Percentiles rank a stretch among this genome's conserved stretches.
These are phyloP conservation scores for Gaeumannomyces tritici DNA, from an alignment of 2,329 filamentous ascomycete genomes.

Conservation along the genomic window DNA sequence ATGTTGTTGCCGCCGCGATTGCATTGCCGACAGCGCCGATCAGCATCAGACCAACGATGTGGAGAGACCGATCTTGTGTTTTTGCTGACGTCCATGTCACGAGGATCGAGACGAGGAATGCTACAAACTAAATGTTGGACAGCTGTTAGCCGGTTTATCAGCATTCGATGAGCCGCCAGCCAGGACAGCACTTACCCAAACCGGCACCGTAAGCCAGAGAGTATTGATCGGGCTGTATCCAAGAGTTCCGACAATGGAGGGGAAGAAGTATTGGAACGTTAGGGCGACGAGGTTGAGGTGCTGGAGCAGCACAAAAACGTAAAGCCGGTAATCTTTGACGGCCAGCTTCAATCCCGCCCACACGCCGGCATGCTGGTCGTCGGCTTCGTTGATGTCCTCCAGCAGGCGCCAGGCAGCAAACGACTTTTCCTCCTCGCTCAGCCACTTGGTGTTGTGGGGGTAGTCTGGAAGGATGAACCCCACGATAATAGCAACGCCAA, in stretches of 20 bases:
- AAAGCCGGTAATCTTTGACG: slow-evolving; percentile 28
- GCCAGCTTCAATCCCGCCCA: slow-evolving; percentile 16
- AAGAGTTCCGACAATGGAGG: slow-evolving; percentile 51
- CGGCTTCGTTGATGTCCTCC: slow-evolving; percentile 13
- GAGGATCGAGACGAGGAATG: slow-evolving; percentile 40
- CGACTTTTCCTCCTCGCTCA: slow-evolving; percentile 10
- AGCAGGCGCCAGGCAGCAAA: slow-evolving; percentile 10
- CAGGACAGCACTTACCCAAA: slow-evolving; percentile 31
- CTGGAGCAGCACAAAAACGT: slow-evolving; percentile 44
- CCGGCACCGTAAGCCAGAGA: slow-evolving; percentile 46
- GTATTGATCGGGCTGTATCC: slow-evolving; percentile 45
- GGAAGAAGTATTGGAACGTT: slow-evolving; percentile 58
- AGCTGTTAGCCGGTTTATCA: neutral
- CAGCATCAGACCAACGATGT: slow-evolving; percentile 43
- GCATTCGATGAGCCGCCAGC: neutral
- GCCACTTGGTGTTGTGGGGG: slow-evolving; percentile 9
- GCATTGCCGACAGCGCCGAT: slow-evolving; percentile 43
- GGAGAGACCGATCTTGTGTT: slow-evolving; percentile 44
- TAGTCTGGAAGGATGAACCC: slow-evolving; percentile 10
- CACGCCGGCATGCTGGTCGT: slow-evolving; percentile 9
- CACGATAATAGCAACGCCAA: slow-evolving; percentile 7
- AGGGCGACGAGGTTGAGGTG: slow-evolving; percentile 41
- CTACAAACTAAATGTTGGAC: slow-evolving; percentile 26
- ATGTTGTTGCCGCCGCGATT: slow-evolving; percentile 41
- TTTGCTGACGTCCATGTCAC: slow-evolving; percentile 46